A percentile compares a stretch with the other conserved stretches of the same genome.
phyloP scores from a whole-genome alignment of 2,329 filamentous ascomycete genomes.

The Exophiala sideris region DNA sequence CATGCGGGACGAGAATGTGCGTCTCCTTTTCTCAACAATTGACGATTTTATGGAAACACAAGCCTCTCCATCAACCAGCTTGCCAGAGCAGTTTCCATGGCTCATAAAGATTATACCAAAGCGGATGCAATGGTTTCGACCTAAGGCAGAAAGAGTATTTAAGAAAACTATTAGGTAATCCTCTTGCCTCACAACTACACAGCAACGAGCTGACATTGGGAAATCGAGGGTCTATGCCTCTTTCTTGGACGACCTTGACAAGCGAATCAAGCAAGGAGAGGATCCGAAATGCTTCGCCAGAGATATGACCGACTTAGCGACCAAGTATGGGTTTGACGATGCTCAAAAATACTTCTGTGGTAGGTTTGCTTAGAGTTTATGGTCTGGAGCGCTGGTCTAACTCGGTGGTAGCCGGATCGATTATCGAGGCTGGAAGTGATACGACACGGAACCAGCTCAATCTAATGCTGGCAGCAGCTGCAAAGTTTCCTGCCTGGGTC shows the following conservation, averaged over 20 bases:
- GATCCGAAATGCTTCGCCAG: constrained; percentile 11
- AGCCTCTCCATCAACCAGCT: constrained; percentile 35
- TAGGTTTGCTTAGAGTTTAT: neutral
- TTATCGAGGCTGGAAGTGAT: constrained; percentile 17
- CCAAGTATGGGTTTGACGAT: constrained; percentile 11
- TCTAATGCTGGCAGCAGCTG: constrained; percentile 7
- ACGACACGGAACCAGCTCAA: constrained; percentile 11
- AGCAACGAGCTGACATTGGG: neutral
- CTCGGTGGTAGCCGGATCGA: constrained; percentile 1
- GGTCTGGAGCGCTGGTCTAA: neutral
- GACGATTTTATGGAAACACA: constrained; percentile 36
- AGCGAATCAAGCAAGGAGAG: constrained; percentile 9
- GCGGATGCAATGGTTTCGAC: constrained; percentile 44
- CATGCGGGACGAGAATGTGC: constrained; percentile 29
- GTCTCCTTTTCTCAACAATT: constrained; percentile 35
- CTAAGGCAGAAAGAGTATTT: constrained; percentile 34
- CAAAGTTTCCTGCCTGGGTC: constrained; percentile 14
- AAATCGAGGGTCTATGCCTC: constrained; percentile 4
- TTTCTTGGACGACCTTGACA: constrained; percentile 11
- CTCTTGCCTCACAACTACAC: neutral
- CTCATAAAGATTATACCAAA: constrained; percentile 43
- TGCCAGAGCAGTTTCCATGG: constrained; percentile 46
- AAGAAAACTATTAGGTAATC: constrained; percentile 32
- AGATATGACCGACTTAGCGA: constrained; percentile 4
- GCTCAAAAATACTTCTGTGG: constrained; percentile 10